These are phyloP conservation scores for Penicillium paradoxum DNA, from an alignment of 495 filamentous ascomycete species.

Conservation along the genomic window DNA sequence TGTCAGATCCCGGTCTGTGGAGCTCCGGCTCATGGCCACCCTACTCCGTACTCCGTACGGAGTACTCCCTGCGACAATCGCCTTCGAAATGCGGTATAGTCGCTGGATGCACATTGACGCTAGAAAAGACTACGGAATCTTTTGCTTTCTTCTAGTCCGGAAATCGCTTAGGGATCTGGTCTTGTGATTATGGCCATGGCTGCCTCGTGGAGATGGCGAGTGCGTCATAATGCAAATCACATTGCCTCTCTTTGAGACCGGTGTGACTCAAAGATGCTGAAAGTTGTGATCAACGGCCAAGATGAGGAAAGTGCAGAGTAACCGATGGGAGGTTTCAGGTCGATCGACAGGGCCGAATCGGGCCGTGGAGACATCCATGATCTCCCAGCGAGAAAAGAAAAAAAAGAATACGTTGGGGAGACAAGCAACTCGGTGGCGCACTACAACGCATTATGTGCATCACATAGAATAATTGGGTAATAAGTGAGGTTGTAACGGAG, in stretches of 20 bases:
- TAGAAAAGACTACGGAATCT: constrained; percentile 4
- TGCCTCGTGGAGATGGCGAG: not conserved
- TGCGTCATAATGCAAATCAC: not conserved
- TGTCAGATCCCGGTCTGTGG: constrained; percentile 15
- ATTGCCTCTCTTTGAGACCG: not conserved
- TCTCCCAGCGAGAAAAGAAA: too few species aligned
- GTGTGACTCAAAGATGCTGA: too few species aligned
- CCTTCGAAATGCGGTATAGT: not conserved
- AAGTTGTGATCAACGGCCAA: too few species aligned
- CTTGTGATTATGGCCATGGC: not conserved
- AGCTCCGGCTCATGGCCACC: not conserved
- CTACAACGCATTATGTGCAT: too few species aligned
- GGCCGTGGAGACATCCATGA: not conserved
- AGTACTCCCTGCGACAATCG: not conserved
- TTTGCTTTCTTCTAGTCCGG: not conserved
- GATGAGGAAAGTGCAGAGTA: too few species aligned
- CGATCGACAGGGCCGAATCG: not conserved
- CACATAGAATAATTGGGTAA: too few species aligned
- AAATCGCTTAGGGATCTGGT: not conserved
- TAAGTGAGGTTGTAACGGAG: too few species aligned
- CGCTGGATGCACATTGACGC: not conserved
- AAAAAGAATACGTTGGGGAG: not conserved
- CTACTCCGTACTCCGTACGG: not conserved
- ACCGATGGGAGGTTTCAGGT: too few species aligned
- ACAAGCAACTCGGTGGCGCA: too few species aligned